A percentile compares a stretch with the other conserved stretches of the same genome.
phyloP scores from a whole-genome alignment of 2,329 filamentous ascomycete species.

The Nigrospora sphaerica region DNA sequence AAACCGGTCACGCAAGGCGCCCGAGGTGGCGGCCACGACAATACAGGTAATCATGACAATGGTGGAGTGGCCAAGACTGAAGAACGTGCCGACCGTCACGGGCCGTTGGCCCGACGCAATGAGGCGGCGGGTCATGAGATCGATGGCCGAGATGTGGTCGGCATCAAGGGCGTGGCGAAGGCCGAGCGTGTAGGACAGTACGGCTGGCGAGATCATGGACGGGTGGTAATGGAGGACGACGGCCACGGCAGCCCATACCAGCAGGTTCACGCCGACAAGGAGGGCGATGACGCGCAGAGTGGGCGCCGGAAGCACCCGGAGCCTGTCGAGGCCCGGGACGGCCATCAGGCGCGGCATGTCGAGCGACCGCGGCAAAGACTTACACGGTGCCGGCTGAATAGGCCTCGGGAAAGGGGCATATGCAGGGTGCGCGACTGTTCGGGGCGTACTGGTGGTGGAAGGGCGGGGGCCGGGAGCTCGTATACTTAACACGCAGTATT shows the following conservation, averaged over 20 bases:
- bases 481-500: too few species aligned
- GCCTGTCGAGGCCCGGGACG: slow-evolving; percentile 3
- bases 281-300: slow-evolving; percentile 41
- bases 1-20: slow-evolving; percentile 74
- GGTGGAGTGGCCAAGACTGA: slow-evolving; percentile 88
- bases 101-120: slow-evolving; percentile 79
- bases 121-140: slow-evolving; percentile 86
- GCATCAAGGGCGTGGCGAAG: slow-evolving; percentile 93
- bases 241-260: slow-evolving; percentile 48
- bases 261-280: slow-evolving; percentile 42
- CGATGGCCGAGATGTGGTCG: slow-evolving; percentile 84
- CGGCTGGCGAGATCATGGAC: slow-evolving; percentile 67
- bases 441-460: too few species aligned
- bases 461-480: too few species aligned
- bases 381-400: neutral
- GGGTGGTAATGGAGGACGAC: slow-evolving; percentile 47
- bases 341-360: slow-evolving; percentile 8
- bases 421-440: too few species aligned
- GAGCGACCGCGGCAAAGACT: neutral
- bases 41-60: slow-evolving; percentile 87
- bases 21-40: slow-evolving; percentile 84
- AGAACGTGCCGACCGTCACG: slow-evolving; percentile 89
- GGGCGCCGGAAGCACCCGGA: slow-evolving; percentile 20
- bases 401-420: too few species aligned
- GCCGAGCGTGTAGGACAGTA: slow-evolving; percentile 81